Conservation (phyloP, 225 moss, liverwort and hornwort genomes). For the Thuidium tamariscinum region DNA sequence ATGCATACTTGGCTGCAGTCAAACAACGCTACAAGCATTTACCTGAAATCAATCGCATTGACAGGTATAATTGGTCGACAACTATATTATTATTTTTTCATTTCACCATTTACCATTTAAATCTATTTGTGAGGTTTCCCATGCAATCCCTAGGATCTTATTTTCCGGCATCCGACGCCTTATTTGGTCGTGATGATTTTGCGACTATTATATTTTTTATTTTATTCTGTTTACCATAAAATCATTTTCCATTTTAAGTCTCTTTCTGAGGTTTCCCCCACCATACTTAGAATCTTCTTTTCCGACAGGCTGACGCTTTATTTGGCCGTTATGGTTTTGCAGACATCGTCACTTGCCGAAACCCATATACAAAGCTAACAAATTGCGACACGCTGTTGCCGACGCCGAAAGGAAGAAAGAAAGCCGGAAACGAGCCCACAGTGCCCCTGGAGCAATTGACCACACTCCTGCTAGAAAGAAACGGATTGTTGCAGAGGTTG, state of each 20-base stretch:
- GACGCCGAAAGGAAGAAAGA: constrained; percentile 66
- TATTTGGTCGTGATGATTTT: not conserved
- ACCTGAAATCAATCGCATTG: constrained; percentile 84
- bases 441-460: constrained; percentile 67
- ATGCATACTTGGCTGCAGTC: constrained; percentile 70
- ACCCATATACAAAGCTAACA: constrained; percentile 74
- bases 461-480: constrained; percentile 61
- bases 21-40: constrained; percentile 89
- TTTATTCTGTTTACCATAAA: not conserved
- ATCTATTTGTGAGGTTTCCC: not conserved
- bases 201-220: not conserved
- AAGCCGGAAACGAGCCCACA: constrained; percentile 70
- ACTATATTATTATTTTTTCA: not conserved
- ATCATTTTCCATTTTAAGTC: not conserved
- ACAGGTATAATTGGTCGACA: constrained; percentile 37
- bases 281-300: not conserved
- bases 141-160: not conserved
- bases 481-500: constrained; percentile 72
- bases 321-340: not conserved
- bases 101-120: not conserved
- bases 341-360: constrained; percentile 94
- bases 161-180: not conserved
- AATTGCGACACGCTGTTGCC: constrained; percentile 53
- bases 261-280: not conserved
- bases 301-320: not conserved